phyloP scores from a whole-genome alignment of 129 eudicot genomes.

The Centaurea solstitialis region DNA sequence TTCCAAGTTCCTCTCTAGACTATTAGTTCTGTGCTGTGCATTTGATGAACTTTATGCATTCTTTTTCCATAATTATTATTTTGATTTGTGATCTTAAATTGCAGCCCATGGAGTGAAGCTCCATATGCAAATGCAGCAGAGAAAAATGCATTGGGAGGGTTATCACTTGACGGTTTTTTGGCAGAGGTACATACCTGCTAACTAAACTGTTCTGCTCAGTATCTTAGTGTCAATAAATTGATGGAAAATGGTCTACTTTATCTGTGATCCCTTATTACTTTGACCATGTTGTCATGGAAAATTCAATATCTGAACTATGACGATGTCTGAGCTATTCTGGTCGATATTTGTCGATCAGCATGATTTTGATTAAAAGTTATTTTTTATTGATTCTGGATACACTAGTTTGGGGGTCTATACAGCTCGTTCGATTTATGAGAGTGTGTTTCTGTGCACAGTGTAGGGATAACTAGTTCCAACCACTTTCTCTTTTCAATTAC shows the following conservation, averaged over 20 bases:
- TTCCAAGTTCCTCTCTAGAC: background rate
- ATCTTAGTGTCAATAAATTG: background rate
- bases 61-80: background rate
- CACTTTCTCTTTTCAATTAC: background rate
- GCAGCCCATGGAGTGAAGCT: conserved; percentile 92
- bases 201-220: background rate
- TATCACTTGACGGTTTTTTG: conserved; percentile 77
- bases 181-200: conserved; percentile 58
- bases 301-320: no score
- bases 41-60: background rate
- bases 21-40: background rate
- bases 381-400: no score
- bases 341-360: no score
- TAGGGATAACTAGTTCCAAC: no score
- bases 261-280: background rate
- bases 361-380: no score
- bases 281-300: no score
- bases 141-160: conserved; percentile 81
- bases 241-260: background rate
- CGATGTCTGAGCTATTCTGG: no score
- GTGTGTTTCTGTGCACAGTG: no score
- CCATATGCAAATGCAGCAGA: conserved; percentile 83
- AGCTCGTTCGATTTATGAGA: no score
- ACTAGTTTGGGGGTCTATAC: no score
- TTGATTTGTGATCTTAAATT: conserved; percentile 18